A percentile compares a stretch with the other conserved stretches of the same genome.
These are phyloP conservation scores for Gossypium herbaceum DNA, from an alignment of 345 rosid genomes.

Conservation along the genomic window DNA sequence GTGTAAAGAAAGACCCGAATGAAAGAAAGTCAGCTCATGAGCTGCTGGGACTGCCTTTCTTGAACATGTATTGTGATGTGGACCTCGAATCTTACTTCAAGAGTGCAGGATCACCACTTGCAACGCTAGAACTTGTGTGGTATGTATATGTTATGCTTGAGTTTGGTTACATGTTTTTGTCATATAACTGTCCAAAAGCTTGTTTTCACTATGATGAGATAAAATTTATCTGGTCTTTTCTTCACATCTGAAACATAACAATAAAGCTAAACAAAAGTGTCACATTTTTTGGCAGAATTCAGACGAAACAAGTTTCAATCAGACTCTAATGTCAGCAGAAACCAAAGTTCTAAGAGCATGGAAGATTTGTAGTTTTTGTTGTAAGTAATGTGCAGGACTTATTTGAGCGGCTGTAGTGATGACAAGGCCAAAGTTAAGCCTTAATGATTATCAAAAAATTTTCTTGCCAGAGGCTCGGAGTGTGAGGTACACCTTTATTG, in stretches of 20 bases:
- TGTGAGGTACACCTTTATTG: background rate
- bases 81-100: constrained; percentile 89
- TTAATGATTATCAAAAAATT: background rate
- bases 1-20: constrained; percentile 75
- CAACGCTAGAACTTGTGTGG: constrained; percentile 51
- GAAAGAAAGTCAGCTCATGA: constrained; percentile 62
- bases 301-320: background rate
- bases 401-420: constrained; percentile 4
- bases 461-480: background rate
- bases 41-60: constrained; percentile 70
- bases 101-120: constrained; percentile 83
- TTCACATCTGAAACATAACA: background rate
- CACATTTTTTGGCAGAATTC: constrained; percentile 5
- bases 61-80: constrained; percentile 54
- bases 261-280: background rate
- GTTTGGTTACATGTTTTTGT: background rate
- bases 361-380: background rate
- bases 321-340: background rate
- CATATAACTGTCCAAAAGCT: background rate
- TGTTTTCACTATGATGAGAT: too few relatives aligned
- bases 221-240: background rate
- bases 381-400: background rate
- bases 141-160: constrained; percentile 27
- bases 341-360: background rate
- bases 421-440: background rate